A percentile compares a stretch with the other conserved stretches of the same genome.
Evolutionary conservation across 2,329 filamentous ascomycete species (phyloP).

Genomic region (Dryadomyces quercivorus): DNA sequence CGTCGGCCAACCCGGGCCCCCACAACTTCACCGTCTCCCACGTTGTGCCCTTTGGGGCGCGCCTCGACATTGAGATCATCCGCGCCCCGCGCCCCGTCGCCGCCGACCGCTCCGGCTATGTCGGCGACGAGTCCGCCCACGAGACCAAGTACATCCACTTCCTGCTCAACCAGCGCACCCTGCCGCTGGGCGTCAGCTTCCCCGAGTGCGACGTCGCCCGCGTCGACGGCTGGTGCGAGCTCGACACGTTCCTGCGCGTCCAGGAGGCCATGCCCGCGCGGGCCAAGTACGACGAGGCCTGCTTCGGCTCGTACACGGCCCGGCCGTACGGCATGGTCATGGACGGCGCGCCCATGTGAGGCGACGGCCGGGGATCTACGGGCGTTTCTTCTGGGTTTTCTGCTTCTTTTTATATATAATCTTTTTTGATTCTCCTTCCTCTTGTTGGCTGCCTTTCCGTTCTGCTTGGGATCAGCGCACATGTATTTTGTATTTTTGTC

Average conservation of each 20-base stretch:
- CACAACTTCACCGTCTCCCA: conserved; percentile 56
- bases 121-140: conserved; percentile 26
- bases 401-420: background rate
- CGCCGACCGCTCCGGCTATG: conserved; percentile 41
- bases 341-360: conserved; percentile 31
- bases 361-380: too few relatives aligned
- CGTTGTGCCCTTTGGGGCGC: conserved; percentile 58
- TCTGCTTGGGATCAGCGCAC: too few relatives aligned
- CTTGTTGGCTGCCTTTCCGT: too few relatives aligned
- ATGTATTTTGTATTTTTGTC: too few relatives aligned
- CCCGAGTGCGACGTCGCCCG: conserved; percentile 47
- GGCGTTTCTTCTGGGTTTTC: background rate
- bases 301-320: conserved; percentile 44
- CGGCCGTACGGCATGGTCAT: conserved; percentile 34
- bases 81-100: conserved; percentile 50
- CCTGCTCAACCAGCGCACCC: conserved; percentile 59
- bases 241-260: conserved; percentile 52
- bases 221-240: conserved; percentile 67
- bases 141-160: conserved; percentile 63
- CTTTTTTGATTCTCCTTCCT: background rate
- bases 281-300: conserved; percentile 53
- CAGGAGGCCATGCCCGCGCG: conserved; percentile 45
- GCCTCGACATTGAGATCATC: conserved; percentile 65
- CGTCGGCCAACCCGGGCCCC: conserved; percentile 38
- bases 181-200: conserved; percentile 57